Evolutionary conservation across 1,284 basidiomycete species (phyloP).

Genomic region (Trametes versicolor): DNA sequence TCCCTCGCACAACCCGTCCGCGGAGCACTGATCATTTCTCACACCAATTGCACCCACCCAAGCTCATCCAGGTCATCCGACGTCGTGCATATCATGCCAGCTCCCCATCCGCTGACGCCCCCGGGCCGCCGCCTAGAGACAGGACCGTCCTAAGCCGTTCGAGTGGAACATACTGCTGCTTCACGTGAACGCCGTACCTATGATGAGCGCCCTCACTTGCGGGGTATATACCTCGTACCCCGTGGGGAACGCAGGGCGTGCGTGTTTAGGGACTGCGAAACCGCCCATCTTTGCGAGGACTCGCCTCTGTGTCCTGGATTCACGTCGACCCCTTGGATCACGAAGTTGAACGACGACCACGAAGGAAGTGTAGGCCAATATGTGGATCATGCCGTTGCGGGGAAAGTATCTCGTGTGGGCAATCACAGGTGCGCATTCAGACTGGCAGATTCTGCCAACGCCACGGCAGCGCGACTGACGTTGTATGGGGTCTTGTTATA

Average conservation of each 20-base stretch:
- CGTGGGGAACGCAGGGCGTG: background rate
- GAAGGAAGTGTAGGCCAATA: conserved; percentile 21
- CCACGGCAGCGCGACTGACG: background rate
- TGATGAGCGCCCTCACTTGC: conserved; percentile 22
- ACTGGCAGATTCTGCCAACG: background rate
- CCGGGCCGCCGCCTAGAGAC: conserved; percentile 21
- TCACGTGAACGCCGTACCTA: conserved; percentile 30
- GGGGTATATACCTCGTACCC: conserved; percentile 21
- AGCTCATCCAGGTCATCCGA: conserved; percentile 19
- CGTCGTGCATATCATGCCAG: conserved; percentile 9
- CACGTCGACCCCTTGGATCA: background rate
- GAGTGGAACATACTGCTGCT: conserved; percentile 17
- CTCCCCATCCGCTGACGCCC: conserved; percentile 8
- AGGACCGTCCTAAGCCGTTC: conserved; percentile 8
- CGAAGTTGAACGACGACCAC: background rate
- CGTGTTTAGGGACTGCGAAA: background rate
- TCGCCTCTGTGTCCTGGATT: background rate
- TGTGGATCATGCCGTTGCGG: conserved; percentile 50
- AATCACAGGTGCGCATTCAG: conserved; percentile 47
- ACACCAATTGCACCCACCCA: background rate
- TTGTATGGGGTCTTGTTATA: conserved; percentile 23
- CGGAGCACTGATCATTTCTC: background rate
- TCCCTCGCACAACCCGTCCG: background rate
- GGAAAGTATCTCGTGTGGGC: conserved; percentile 53
- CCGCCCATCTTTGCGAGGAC: background rate